Conservation (phyloP, 164 flowering plant genomes). For the Cinnamomum micranthum region DNA sequence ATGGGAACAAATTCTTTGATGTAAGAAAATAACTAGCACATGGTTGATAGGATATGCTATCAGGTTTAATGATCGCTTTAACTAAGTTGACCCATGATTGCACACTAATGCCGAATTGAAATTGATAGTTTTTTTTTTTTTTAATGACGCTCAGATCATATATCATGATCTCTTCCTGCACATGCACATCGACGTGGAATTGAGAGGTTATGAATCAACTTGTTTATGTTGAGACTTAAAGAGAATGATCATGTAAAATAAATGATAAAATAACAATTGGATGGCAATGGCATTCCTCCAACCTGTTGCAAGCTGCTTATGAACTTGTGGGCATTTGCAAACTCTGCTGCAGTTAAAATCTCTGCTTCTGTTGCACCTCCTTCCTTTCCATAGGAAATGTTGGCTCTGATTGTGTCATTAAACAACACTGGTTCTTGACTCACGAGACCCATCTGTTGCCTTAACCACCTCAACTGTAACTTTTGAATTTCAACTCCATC, state of each 20-base stretch:
- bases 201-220: not conserved
- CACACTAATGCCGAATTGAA: not conserved
- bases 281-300: constrained; percentile 6
- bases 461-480: constrained; percentile 26
- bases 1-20: not conserved
- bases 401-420: constrained; percentile 32
- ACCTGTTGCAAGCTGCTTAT: constrained; percentile 23
- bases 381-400: constrained; percentile 36
- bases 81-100: not conserved
- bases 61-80: not conserved
- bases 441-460: constrained; percentile 31
- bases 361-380: constrained; percentile 23
- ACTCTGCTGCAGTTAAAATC: constrained; percentile 1
- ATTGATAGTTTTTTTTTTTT: not conserved
- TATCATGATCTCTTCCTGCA: not conserved
- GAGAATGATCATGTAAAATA: not conserved
- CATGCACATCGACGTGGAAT: not conserved
- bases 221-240: not conserved
- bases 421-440: constrained; percentile 35
- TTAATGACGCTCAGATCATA: not conserved
- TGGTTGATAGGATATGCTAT: not conserved
- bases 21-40: not conserved
- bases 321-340: constrained; percentile 30
- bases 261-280: not conserved
- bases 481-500: constrained; percentile 29